These are phyloP conservation scores for Phoenix dactylifera DNA, from an alignment of 176 grass and related monocot species.

Conservation along the genomic window DNA sequence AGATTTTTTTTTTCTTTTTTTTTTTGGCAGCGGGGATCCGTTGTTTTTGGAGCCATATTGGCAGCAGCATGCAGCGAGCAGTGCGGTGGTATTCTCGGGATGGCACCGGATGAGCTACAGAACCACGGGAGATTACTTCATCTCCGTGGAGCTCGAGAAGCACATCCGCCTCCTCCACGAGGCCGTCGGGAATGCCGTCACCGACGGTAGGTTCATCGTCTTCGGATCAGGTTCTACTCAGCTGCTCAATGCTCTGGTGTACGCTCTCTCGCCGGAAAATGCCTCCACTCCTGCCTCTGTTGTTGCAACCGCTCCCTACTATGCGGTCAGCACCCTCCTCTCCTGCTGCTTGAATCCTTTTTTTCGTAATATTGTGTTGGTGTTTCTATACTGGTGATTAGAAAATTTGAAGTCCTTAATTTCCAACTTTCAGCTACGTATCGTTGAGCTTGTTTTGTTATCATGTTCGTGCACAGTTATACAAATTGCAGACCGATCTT, in stretches of 20 bases:
- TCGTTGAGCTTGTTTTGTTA: no score
- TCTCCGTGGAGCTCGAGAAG: conserved; percentile 54
- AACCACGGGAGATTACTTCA: conserved; percentile 14
- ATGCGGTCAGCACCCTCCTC: conserved; percentile 13
- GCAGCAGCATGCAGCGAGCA: conserved; percentile 42
- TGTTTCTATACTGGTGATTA: no score
- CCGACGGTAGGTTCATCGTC: conserved; percentile 45
- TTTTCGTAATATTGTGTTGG: no score
- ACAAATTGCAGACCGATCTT: conserved; percentile 11
- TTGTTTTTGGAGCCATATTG: conserved; percentile 83
- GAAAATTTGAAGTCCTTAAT: no score
- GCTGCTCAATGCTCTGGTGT: conserved; percentile 58
- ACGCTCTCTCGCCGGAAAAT: conserved; percentile 40
- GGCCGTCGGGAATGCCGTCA: conserved; percentile 46
- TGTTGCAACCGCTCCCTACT: conserved; percentile 47
- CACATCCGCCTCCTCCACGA: conserved; percentile 44
- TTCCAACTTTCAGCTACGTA: no score
- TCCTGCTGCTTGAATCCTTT: no score
- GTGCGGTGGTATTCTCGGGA: conserved; percentile 55
- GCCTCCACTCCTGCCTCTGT: conserved; percentile 31
- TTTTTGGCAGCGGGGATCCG: conserved; percentile 36
- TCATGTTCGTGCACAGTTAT: conserved; percentile 21
- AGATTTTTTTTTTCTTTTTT: no score
- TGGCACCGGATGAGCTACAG: conserved; percentile 66
- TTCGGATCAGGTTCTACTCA: conserved; percentile 33